Conservation (phyloP, 306 rosid genomes). For the Datisca glomerata region DNA sequence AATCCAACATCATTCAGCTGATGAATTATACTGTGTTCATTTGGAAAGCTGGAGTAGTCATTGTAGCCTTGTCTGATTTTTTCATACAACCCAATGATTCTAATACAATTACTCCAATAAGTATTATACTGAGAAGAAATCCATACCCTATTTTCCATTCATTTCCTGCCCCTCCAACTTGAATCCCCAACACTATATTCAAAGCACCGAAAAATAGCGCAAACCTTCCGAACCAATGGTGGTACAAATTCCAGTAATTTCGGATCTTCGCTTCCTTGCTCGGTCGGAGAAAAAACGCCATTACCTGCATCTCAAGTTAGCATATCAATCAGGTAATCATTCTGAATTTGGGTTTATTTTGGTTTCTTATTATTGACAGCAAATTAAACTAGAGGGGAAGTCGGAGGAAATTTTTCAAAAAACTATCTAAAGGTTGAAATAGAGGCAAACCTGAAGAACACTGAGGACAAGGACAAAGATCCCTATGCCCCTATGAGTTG, state of each 20-base stretch:
- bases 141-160: slow-evolving; percentile 84
- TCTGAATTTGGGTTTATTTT: too few species aligned
- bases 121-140: slow-evolving; percentile 50
- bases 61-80: slow-evolving; percentile 37
- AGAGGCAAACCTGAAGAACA: slow-evolving; percentile 71
- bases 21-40: slow-evolving; percentile 22
- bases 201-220: slow-evolving; percentile 79
- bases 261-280: slow-evolving; percentile 59
- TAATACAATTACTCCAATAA: slow-evolving; percentile 48
- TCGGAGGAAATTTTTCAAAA: too few species aligned
- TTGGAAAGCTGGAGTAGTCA: slow-evolving; percentile 55
- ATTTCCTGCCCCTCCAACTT: slow-evolving; percentile 64
- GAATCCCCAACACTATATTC: slow-evolving; percentile 81
- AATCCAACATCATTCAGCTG: neutral
- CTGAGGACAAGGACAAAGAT: slow-evolving; percentile 74
- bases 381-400: too few species aligned
- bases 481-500: slow-evolving; percentile 85
- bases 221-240: slow-evolving; percentile 82
- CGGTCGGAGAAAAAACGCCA: slow-evolving; percentile 78
- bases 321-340: slow-evolving; percentile 16
- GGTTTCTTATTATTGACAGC: too few species aligned
- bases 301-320: slow-evolving; percentile 32
- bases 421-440: slow-evolving; percentile 6
- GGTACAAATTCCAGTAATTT: slow-evolving; percentile 83
- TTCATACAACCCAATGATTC: slow-evolving; percentile 64